Base-by-base conservation (phyloP, 495 filamentous ascomycete genomes). In the Umbilicaria muhlenbergii region DNA sequence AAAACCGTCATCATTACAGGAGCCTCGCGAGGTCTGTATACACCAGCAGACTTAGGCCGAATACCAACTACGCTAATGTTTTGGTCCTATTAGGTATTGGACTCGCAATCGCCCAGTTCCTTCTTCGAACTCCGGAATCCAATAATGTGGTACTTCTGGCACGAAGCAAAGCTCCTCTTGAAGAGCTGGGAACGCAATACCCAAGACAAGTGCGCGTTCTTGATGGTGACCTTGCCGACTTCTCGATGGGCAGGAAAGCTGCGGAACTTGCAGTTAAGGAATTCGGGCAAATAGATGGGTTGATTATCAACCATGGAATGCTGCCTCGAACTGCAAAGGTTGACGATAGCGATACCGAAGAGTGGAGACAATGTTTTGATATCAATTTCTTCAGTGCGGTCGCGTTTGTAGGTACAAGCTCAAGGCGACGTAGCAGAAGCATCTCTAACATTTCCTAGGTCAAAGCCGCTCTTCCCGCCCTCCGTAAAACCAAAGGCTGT, bases 281-380 rank as follows among this genome's bases (percentile, higher is more conserved):
- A 0, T 95, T 85, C 54, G 75, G 77, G n/a, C 65, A 61, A 24
- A 62, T 96, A 6, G 86, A 98, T 54, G 80, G 80, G 0, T 55
- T 98, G 36, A 75, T 95, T 15, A 61, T 98, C 34, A 95, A 95
- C 56, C 91, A 98, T 57, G 87, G 86, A 3, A 68, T 79, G 7
- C 59, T 98, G 32, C 71, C 75, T 15, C 86, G 87, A 14, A 80
- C 94, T n/a, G 74, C 73, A 17, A 78, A 73, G 43, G 63, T 95
- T 39, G 74, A 63, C 11, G 68, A 86, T 15, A 64, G 69, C 6
- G 69, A 73, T 40, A 50, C 71, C 0, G 71, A 83, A 44, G 78
- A 83, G 46, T 95, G 86, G 86, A 75, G 73, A 57, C 56, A 59
- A n/a, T 64, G 69, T 13, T 94, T 82, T 51, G 81, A 93, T 50